Conservation (phyloP, 768 basidiomycete genomes). For the Serendipita sp. region DNA sequence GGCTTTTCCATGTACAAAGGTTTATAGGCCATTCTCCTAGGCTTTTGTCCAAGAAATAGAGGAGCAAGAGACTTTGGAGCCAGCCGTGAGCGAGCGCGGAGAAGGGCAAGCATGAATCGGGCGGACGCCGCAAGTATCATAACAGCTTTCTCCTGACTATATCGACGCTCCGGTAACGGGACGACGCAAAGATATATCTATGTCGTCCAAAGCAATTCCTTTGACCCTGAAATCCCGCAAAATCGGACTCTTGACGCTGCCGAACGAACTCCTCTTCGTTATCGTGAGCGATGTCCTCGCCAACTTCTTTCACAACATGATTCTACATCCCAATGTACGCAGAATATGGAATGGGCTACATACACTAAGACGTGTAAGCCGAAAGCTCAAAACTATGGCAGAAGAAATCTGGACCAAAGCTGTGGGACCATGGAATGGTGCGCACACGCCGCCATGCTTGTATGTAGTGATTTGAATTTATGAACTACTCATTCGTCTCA, state of each 20-base stretch:
- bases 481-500: neutral
- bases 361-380: neutral
- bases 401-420: neutral
- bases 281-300: neutral
- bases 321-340: neutral
- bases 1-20: neutral
- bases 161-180: too few species aligned
- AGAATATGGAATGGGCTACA: neutral
- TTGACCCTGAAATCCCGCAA: neutral
- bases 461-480: neutral
- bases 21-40: neutral
- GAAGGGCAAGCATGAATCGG: neutral
- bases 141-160: too few species aligned
- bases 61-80: neutral
- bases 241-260: neutral
- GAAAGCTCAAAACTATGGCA: neutral
- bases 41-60: neutral
- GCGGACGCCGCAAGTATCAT: neutral
- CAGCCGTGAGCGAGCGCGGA: neutral
- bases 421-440: neutral
- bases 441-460: neutral
- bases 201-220: neutral
- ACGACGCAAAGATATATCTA: neutral
- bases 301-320: neutral
- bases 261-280: neutral